Evolutionary conservation across 2,329 filamentous ascomycete genomes (phyloP), one percentile per base, ranked within the genome.

Genomic region (Calonectria ilicicola): DNA sequence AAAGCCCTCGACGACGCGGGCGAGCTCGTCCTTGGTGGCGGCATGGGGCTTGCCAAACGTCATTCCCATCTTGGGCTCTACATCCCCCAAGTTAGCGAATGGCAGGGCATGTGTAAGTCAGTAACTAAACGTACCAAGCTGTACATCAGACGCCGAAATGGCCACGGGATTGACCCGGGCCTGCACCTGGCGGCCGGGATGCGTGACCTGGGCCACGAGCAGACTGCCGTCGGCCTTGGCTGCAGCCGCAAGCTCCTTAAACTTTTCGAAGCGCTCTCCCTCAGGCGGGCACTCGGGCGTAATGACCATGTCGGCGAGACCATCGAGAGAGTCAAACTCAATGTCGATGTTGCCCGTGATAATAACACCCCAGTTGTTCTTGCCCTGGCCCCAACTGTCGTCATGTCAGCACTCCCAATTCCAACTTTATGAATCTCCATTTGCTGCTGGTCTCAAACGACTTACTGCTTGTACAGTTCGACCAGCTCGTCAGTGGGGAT

Each of bases 321-420:
- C 85, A 74, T 91, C 89, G 2, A 91, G 82, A 44, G 91, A 87
- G 58, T 91, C 89, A 74, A 88, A 90, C 56, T 92, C 90, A 65
- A 93, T 87, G 87, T 92, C 91, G 70, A 92, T 84, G 82, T 93
- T 93, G 51, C 92, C 91, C 1, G 90, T 91, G 1, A 92, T 80
- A 62, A 93, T 89, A 49, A 90, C 76, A 3, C 91, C 91, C 69
- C 87, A 86, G 27, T 82, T 86, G 23, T 89, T 89, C 76, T 91
- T 87, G 7, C 91, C 92, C 90, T 77, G 49, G 0, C 76, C 75
- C 74, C 74, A 78, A 51, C 76, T 78, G 42, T 0, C 4, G 19
- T 3, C 2, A 2, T 53, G 9, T 77, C 29, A 77, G 72, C 17
- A n/a, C 8, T 8, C 3, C 17, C 74, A 14, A 2, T 1, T 27